Evolutionary conservation across 345 rosid genomes (phyloP).

Genomic region (Acer saccharum): DNA sequence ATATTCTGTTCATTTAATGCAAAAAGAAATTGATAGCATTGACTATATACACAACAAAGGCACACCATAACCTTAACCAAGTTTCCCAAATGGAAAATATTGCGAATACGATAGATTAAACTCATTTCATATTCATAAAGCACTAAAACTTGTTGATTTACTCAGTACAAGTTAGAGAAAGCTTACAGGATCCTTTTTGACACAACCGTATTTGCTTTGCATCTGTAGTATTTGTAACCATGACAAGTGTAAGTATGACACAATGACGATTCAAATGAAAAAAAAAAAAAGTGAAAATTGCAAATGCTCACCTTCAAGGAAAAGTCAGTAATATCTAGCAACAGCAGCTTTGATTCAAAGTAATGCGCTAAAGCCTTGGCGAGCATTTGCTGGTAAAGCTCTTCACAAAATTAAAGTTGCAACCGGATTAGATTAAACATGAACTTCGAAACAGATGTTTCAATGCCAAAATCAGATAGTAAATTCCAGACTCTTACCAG

Average conservation of each 20-base stretch:
- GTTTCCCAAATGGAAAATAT: conserved; percentile 1
- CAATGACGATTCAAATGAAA: not conserved
- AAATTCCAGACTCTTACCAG: conserved; percentile 54
- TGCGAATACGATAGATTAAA: not conserved
- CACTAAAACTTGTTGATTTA: not conserved
- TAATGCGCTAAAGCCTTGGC: conserved; percentile 86
- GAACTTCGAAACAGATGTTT: not conserved
- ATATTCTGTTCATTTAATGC: not conserved
- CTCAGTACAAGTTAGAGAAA: conserved; percentile 13
- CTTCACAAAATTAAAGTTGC: conserved; percentile 37
- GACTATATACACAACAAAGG: not conserved
- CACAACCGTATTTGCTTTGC: conserved; percentile 85
- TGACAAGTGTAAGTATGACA: conserved; percentile 21
- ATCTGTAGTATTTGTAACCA: conserved; percentile 50
- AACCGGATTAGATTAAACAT: conserved; percentile 19
- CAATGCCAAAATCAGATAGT: conserved; percentile 3
- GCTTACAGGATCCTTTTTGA: conserved; percentile 72
- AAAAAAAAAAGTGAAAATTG: not conserved
- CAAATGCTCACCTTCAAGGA: conserved; percentile 64
- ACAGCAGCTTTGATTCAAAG: conserved; percentile 78
- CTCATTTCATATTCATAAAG: not conserved
- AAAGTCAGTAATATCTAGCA: conserved; percentile 77
- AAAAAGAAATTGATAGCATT: not conserved
- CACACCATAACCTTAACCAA: not conserved
- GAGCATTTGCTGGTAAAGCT: conserved; percentile 90